A percentile compares a stretch with the other conserved stretches of the same genome.
Evolutionary conservation across 1,139 yeast species (phyloP).

Genomic region (Trichomonascaceae sp.): DNA sequence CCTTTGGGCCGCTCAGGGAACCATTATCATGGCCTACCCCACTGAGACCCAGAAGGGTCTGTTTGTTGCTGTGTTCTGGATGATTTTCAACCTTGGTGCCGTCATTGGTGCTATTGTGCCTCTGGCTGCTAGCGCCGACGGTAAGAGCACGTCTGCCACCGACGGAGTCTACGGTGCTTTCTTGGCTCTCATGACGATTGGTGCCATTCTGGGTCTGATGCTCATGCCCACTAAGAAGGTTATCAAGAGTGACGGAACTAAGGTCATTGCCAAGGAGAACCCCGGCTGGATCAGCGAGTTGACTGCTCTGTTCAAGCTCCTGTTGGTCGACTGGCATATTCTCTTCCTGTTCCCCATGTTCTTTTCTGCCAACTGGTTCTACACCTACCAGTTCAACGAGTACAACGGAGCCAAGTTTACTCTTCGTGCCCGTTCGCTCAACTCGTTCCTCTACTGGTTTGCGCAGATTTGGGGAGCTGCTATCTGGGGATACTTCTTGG

Average conservation of each 20-base stretch:
- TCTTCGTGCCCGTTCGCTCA: constrained; percentile 46
- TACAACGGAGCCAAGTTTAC: constrained; percentile 45
- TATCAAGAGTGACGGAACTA: constrained; percentile 39
- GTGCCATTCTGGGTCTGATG: constrained; percentile 33
- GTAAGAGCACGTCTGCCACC: constrained; percentile 25
- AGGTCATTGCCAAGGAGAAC: constrained; percentile 33
- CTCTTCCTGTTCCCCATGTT: constrained; percentile 44
- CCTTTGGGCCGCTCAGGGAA: constrained; percentile 52
- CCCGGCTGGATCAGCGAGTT: constrained; percentile 39
- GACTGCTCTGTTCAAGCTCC: constrained; percentile 28
- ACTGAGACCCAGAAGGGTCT: constrained; percentile 41
- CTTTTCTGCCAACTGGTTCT: constrained; percentile 52
- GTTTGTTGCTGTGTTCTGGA: constrained; percentile 42
- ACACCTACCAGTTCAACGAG: constrained; percentile 50
- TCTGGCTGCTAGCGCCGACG: constrained; percentile 11
- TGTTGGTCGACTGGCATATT: constrained; percentile 35
- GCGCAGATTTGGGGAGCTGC: constrained; percentile 48
- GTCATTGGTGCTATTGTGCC: constrained; percentile 27
- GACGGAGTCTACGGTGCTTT: constrained; percentile 49
- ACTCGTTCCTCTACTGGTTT: constrained; percentile 47
- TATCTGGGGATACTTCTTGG: constrained; percentile 36
- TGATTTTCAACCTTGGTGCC: constrained; percentile 51
- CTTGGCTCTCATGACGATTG: constrained; percentile 40
- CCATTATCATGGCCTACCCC: constrained; percentile 44
- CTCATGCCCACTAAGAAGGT: constrained; percentile 41